Evolutionary conservation across 1,139 yeast species (phyloP), one percentile per base, ranked within the genome.

Genomic region (Wickerhamiella pararugosa): DNA sequence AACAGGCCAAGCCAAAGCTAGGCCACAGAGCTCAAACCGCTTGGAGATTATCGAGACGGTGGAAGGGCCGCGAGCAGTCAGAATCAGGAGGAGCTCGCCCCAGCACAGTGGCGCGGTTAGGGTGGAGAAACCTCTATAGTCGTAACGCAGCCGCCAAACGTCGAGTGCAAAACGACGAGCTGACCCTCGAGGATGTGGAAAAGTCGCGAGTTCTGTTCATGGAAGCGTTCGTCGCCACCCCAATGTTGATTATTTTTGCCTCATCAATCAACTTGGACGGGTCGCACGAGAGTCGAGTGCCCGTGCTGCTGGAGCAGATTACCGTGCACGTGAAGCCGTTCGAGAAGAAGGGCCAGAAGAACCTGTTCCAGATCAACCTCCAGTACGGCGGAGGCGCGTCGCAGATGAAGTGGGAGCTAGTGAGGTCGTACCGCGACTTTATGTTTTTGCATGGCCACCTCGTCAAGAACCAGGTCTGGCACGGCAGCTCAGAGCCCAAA

Each of bases 371-470:
- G 47, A 64, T 90, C 21, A 82, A 79, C 45, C 64, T 90, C 43
- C 95, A 86, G 55, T 90, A 90, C 55, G 98, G 97, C 2, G 76
- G 86, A 15, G 95, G 95, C 1, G 74, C 76, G 5, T 75, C 79
- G 44, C 65, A 90, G 45, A 66, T 86, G 53, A 72, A 74, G 49
- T 92, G 99, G 98, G 66, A 78, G 1, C 73, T 92, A 6, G 69
- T 75, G 34, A 79, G 79, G 51, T 80, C 76, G 25, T 74, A 79
- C 40, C 75, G 75, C 52, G 95, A 86, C 50, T 66, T 92, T 39
- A 63, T 72, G 31, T 69, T 69, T 36, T 66, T 90, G 44, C 94
- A 36, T 10, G 42, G 34, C 32, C 40, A 39, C 33, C 29, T 38
- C 25, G 15, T 34, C 32, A 32, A 34, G 15, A 26, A 32, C 27